Percentiles rank a stretch among this genome's conserved stretches.
phyloP scores from a whole-genome alignment of 768 basidiomycete species.

The Mycena latifolia region DNA sequence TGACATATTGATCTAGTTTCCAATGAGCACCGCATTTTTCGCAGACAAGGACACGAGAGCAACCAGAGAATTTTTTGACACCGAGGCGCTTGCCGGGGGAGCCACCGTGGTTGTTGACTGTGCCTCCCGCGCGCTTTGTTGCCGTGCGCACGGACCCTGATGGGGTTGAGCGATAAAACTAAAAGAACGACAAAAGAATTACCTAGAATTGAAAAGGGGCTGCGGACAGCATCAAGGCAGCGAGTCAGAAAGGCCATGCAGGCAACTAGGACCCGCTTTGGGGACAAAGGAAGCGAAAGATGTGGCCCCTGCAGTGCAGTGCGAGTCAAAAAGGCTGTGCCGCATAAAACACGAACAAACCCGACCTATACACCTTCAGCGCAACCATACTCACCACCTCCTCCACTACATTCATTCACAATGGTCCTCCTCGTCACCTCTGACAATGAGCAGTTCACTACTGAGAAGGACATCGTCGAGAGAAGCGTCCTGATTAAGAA shows the following conservation, averaged over 20 bases:
- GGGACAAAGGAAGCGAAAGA: conserved; percentile 29
- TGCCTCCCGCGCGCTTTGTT: conserved; percentile 96
- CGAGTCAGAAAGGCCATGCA: conserved; percentile 66
- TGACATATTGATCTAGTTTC: conserved; percentile 84
- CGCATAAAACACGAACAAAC: neutral
- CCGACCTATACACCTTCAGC: neutral
- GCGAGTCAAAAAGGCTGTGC: conserved; percentile 26
- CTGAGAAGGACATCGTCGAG: conserved; percentile 95
- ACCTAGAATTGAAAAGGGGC: conserved; percentile 68
- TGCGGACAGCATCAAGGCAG: conserved; percentile 49
- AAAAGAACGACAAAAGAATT: conserved; percentile 14
- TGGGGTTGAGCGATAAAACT: conserved; percentile 7
- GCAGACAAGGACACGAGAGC: conserved; percentile 36
- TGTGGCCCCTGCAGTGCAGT: conserved; percentile 26
- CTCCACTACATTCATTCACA: neutral
- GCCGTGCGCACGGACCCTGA: conserved; percentile 87
- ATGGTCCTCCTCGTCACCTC: conserved; percentile 83
- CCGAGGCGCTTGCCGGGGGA: conserved; percentile 95
- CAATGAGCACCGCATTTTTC: conserved; percentile 4
- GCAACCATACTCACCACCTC: too few species aligned
- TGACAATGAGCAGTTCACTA: conserved; percentile 94
- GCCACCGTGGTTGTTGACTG: conserved; percentile 92
- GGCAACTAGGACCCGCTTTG: too few species aligned
- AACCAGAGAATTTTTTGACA: conserved; percentile 96
- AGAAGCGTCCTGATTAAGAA: conserved; percentile 98